Evolutionary conservation across 495 filamentous ascomycete species (phyloP), one percentile per base, ranked within the genome.

Genomic region (Aspergillus avenaceus): DNA sequence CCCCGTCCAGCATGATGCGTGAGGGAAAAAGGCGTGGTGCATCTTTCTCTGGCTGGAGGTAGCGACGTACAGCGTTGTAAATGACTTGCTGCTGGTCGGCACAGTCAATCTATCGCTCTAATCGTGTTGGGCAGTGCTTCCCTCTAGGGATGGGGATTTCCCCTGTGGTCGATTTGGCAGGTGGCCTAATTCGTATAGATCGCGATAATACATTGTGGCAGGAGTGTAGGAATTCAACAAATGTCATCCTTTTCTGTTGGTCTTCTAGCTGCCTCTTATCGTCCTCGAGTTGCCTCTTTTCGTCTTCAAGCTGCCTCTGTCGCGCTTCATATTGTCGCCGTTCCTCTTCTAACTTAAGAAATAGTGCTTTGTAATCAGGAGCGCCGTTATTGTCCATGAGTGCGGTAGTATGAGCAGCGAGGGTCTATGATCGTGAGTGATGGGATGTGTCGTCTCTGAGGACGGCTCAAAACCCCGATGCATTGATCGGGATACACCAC

Each of bases 101-200:
- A 28, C 56, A 64, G 27, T 58, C 60, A 36, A 36, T 16, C 9
- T 16, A 36, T 36, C 31, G 31, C 9, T 36, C 31, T 36, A 36
- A 12, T 36, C 31, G 31, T 36, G 3, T 11, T 11, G 31, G 31
- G 9, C 9, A 36, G 31, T 36, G 31, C 31, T 36, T 36, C 31
- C 31, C 31, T 4, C 9, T 4, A 3, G 31, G 31, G 31, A 36
- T 36, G 9, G 31, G 3, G 31, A 36, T 36, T 36, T 36, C 31
- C 9, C 31, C 31, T 36, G 4, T 36, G 31, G 31, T 36, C 9
- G 31, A 36, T 4, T 4, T 36, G 31, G 31, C 13, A 12, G 31
- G 31, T 12, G 9, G 13, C 31, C 31, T 11, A 12, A 36, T 12
- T 4, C 31, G 31, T 16, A 36, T 4, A 4, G 31, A 16, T 36